phyloP scores from a whole-genome alignment of 2,329 filamentous ascomycete species.

The Aspergillus sp. region DNA sequence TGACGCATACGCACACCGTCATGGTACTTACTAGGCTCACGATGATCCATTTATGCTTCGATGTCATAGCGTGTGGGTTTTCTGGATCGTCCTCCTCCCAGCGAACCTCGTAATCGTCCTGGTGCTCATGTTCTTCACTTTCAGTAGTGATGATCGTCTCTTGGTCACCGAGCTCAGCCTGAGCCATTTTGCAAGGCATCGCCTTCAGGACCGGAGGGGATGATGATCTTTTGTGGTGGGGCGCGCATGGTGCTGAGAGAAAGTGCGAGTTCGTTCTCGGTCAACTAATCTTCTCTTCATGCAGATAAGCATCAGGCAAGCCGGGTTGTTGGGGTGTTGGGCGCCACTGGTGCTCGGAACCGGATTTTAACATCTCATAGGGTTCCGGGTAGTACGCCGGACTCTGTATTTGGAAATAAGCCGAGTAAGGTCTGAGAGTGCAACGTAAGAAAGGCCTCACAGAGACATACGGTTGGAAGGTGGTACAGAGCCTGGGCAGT shows the following conservation, averaged over 20 bases:
- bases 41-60: background rate
- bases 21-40: background rate
- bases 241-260: background rate
- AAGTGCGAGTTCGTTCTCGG: background rate
- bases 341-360: conserved; percentile 3
- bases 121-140: background rate
- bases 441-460: background rate
- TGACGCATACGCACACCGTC: conserved; percentile 1
- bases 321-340: conserved; percentile 2
- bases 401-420: background rate
- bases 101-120: background rate
- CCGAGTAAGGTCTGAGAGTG: background rate
- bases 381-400: background rate
- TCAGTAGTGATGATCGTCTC: background rate
- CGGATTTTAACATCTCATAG: background rate
- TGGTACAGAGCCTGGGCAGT: background rate
- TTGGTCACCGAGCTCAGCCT: background rate
- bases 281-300: background rate
- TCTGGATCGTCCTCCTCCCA: conserved; percentile 1
- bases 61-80: background rate
- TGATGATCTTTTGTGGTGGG: background rate
- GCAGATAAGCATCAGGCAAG: background rate
- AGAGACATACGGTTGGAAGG: background rate
- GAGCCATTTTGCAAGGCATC: background rate
- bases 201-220: background rate